These are phyloP conservation scores for Aspergillus tamarii DNA, from an alignment of 2,329 filamentous ascomycete species.

Conservation along the genomic window DNA sequence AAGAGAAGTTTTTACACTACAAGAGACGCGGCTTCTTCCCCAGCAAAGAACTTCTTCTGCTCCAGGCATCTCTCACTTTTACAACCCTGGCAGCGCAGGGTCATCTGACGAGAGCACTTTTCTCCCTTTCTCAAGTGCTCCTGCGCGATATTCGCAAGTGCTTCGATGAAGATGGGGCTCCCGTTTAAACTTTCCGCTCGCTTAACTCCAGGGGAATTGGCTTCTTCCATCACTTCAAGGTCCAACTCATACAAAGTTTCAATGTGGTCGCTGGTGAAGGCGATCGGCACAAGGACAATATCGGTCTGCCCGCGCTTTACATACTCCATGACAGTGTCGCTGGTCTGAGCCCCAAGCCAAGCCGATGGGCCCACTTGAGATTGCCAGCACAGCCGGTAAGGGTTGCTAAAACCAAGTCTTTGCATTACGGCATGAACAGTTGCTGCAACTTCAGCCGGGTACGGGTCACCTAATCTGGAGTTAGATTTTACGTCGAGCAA, in stretches of 20 bases:
- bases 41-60: constrained; percentile 67
- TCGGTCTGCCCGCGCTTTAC: constrained; percentile 90
- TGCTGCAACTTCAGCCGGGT: constrained; percentile 91
- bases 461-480: constrained; percentile 71
- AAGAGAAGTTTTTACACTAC: constrained; percentile 30
- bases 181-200: constrained; percentile 91
- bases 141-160: constrained; percentile 83
- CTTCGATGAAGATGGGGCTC: constrained; percentile 85
- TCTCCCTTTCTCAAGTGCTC: constrained; percentile 72
- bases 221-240: constrained; percentile 88
- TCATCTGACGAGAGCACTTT: constrained; percentile 83
- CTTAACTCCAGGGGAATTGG: constrained; percentile 77
- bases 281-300: constrained; percentile 88
- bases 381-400: constrained; percentile 95
- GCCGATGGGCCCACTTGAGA: constrained; percentile 94
- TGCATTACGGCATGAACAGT: constrained; percentile 98
- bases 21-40: constrained; percentile 38
- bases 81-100: constrained; percentile 88
- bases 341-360: constrained; percentile 94
- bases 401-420: constrained; percentile 81
- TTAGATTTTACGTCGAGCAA: constrained; percentile 8
- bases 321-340: constrained; percentile 83
- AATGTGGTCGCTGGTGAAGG: constrained; percentile 98
- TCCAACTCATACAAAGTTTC: constrained; percentile 96
- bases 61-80: constrained; percentile 85